Conservation (phyloP, 208 protist genomes). For the Trypanosoma cruzi region DNA sequence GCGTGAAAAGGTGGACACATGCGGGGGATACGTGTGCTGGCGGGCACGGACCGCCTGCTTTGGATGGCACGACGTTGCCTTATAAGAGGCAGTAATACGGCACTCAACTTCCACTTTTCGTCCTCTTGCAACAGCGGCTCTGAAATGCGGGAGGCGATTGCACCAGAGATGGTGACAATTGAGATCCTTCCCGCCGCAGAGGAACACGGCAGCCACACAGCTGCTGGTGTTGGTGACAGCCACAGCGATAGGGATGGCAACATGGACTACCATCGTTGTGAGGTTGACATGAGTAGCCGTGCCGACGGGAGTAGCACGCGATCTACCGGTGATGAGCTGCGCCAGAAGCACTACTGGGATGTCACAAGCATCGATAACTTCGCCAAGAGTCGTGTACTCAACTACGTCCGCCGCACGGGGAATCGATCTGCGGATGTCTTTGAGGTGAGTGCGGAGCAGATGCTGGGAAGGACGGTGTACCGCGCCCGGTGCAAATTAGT, state of each 20-base stretch:
- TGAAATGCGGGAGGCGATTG: conserved; percentile 14
- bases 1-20: conserved; percentile 2
- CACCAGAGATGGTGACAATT: conserved; percentile 60
- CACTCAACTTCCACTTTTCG: neutral
- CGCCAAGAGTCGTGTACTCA: conserved; percentile 64
- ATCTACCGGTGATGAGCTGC: neutral
- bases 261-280: neutral
- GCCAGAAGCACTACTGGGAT: conserved; percentile 42
- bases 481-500: conserved; percentile 42
- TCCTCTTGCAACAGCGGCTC: neutral
- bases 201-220: conserved; percentile 6
- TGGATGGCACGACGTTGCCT: conserved; percentile 1
- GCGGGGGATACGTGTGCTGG: conserved; percentile 9
- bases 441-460: conserved; percentile 34
- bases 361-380: conserved; percentile 62
- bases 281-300: neutral
- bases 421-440: conserved; percentile 39
- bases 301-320: neutral
- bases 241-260: neutral
- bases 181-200: conserved; percentile 35
- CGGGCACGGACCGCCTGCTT: neutral
- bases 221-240: conserved; percentile 4
- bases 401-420: conserved; percentile 74
- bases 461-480: conserved; percentile 37
- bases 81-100: neutral